Conservation (phyloP, 306 rosid genomes). For the Carpinus fangiana region DNA sequence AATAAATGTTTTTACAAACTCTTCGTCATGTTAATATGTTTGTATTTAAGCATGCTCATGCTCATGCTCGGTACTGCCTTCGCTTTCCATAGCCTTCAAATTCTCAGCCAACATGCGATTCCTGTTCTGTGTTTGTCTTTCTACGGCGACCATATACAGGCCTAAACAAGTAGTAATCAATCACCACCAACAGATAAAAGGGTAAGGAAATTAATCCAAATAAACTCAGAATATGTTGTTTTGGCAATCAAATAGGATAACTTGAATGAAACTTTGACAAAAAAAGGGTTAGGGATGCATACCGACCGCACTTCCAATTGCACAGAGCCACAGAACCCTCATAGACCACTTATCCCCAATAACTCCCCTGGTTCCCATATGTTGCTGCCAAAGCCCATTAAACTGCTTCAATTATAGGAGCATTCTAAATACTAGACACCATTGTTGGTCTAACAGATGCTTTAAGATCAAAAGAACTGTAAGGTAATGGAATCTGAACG, state of each 20-base stretch:
- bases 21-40: neutral
- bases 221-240: neutral
- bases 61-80: slow-evolving; percentile 7
- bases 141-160: slow-evolving; percentile 44
- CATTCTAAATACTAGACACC: neutral
- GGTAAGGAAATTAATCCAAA: neutral
- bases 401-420: slow-evolving; percentile 7
- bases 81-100: slow-evolving; percentile 32
- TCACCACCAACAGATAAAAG: slow-evolving; percentile 6
- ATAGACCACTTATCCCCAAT: slow-evolving; percentile 49
- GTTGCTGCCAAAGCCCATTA: slow-evolving; percentile 19
- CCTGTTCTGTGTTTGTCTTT: slow-evolving; percentile 42
- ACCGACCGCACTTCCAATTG: slow-evolving; percentile 45
- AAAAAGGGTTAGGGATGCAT: slow-evolving; percentile 8
- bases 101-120: slow-evolving; percentile 37
- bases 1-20: neutral
- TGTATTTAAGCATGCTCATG: slow-evolving; percentile 19
- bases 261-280: neutral
- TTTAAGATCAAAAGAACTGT: neutral
- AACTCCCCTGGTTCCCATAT: slow-evolving; percentile 42
- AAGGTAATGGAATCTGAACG: neutral
- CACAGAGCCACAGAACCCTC: slow-evolving; percentile 50
- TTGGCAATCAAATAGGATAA: neutral
- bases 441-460: neutral
- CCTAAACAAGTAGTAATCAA: slow-evolving; percentile 28